These are phyloP conservation scores for Mikania micrantha DNA, from an alignment of 129 eudicot genomes.

Conservation along the genomic window DNA sequence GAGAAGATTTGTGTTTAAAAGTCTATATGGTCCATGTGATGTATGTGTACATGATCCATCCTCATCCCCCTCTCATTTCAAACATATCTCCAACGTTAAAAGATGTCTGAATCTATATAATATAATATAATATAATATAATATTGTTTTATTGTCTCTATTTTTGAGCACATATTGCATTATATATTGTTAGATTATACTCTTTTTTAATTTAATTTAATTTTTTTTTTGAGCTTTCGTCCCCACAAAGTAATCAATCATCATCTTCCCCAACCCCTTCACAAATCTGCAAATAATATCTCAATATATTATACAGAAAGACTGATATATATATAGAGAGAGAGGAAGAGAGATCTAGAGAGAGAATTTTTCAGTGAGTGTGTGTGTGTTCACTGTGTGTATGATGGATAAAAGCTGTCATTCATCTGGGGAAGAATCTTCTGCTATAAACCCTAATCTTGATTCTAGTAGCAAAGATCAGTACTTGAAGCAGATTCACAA, in stretches of 20 bases:
- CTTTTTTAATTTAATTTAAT: conserved; percentile 20
- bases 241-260: conserved; percentile 19
- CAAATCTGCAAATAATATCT: conserved; percentile 12
- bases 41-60: neutral
- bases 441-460: conserved; percentile 19
- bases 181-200: conserved; percentile 11
- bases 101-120: conserved; percentile 15
- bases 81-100: conserved; percentile 39
- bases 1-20: conserved; percentile 18
- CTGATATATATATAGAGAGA: neutral
- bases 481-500: conserved; percentile 57
- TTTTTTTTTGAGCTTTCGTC: conserved; percentile 13
- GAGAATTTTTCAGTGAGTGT: conserved; percentile 2
- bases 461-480: conserved; percentile 25
- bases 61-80: neutral
- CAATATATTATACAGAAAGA: conserved; percentile 3
- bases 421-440: conserved; percentile 43
- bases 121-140: conserved; percentile 15
- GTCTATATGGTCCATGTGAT: conserved; percentile 22
- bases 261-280: conserved; percentile 17
- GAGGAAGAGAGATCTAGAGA: conserved; percentile 6
- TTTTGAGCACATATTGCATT: conserved; percentile 12
- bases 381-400: conserved; percentile 16
- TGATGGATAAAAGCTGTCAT: conserved; percentile 51
- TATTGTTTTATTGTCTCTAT: conserved; percentile 32